Evolutionary conservation across 352 stramenopile genomes (phyloP), one percentile per base, ranked within the genome.

Genomic region (Peronospora belbahrii): DNA sequence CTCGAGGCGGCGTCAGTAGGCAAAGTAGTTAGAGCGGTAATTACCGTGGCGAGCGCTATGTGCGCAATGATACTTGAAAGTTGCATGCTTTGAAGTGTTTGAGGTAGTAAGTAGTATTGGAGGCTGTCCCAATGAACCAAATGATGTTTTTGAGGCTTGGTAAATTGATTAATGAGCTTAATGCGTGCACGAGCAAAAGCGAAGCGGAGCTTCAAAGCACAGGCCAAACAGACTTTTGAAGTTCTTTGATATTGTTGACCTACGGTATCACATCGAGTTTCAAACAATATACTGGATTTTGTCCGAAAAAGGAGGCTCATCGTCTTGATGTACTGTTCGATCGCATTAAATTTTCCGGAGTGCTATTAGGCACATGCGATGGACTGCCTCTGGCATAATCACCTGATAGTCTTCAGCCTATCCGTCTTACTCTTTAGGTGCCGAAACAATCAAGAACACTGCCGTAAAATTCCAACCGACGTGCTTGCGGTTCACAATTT

Each of bases 81-180:
- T 40, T 66, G 46, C 61, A 70, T 70, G 32, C 27, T 51, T 49
- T 8, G 5, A 14, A 18, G 17, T 34, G 17, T 20, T 48, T 27
- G 40, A 25, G 31, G 34, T 36, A 35, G 17, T 27, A 20, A 5
- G 49, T 49, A 31, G 37, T 64, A 64, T 64, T 64, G 55, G 31
- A 64, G 43, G 34, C 25, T 7, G 39, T 36, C 31, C 37, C 55
- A 59, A 64, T 64, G 40, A 54, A 44, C 43, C 25, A 56, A 51
- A 45, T n/a, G 28, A 9, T 27, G 25, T 61, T 53, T 11, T 53
- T 23, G 44, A 17, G 35, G 38, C 40, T 54, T 32, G 56, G 50
- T 51, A 56, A 70, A 52, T 70, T 65, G 48, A 37, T 47, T 38
- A 70, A 65, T 70, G 60, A 65, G 34, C 44, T 59, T 24, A 3